Base-by-base conservation (phyloP, 2,329 filamentous ascomycete species). In the Colletotrichum nymphaeae region DNA sequence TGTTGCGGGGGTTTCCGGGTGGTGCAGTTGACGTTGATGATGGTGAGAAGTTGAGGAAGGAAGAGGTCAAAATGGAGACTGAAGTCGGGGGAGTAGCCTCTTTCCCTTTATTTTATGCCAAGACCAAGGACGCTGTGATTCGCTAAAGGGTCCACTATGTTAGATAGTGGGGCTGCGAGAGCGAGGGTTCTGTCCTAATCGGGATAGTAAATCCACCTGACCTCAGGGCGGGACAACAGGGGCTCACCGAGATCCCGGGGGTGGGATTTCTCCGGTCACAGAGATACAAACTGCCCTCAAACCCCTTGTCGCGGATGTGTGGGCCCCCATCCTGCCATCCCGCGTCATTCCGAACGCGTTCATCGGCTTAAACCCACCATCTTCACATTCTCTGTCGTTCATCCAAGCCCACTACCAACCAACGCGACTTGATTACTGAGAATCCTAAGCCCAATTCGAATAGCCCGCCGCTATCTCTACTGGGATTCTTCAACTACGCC, bases 351-450 rank as follows among this genome's bases (percentile, higher is more conserved):
- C 64, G 67, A 35, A 52, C 55, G 46, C 28, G 60, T 22, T 56
- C n/a, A n/a, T 62, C 73, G 73, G 73, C 28, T 42, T 74, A 75
- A 74, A 75, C 73, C 73, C 73, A 75, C 73, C 73, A 49, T 58
- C 53, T 49, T 42, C 57, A 62, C 24, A 52, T 14, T 42, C n/a
- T 37, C 30, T 64, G 63, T 65, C 59, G 46, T 22, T 35, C 52
- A 26, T 60, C 28, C 63, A 58, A 64, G 58, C 63, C 64, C 52
- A 64, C 63, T 32, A 35, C 16, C 32, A 35, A 56, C 35, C 59
- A 57, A 57, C 53, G 42, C 55, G 42, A 12, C 7, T n/a, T n/a
- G 42, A n/a, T 49, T 49, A 49, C 42, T 49, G 42, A 49, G 19
- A 49, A 22, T 49, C 19, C 42, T 49, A 49, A 49, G 42, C 42